These are phyloP conservation scores for Cornus florida DNA, from an alignment of 148 eudicot species.

Conservation along the genomic window DNA sequence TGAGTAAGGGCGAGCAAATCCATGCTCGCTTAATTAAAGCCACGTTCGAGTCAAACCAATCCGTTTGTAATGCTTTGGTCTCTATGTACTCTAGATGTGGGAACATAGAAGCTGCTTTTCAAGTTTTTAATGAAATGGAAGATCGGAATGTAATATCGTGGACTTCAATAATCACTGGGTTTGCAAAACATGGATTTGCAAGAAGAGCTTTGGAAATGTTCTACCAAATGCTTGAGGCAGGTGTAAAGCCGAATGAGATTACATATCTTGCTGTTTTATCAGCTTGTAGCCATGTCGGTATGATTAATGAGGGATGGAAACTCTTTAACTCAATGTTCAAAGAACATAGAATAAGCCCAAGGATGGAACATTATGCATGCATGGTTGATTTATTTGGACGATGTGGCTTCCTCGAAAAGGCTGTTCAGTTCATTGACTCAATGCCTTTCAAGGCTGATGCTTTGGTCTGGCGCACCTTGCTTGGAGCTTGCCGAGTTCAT, in stretches of 20 bases:
- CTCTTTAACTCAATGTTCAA: conserved; percentile 51
- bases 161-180: conserved; percentile 71
- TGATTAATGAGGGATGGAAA: conserved; percentile 56
- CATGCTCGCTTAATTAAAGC: conserved; percentile 55
- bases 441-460: conserved; percentile 59
- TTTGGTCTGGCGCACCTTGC: conserved; percentile 73
- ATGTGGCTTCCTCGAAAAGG: conserved; percentile 49
- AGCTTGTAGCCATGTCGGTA: conserved; percentile 74
- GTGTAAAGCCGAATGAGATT: conserved; percentile 62
- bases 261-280: conserved; percentile 67
- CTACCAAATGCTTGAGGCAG: conserved; percentile 50
- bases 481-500: conserved; percentile 59
- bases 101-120: conserved; percentile 53
- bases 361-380: conserved; percentile 80
- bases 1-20: conserved; percentile 63
- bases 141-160: conserved; percentile 57
- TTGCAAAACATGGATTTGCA: conserved; percentile 66
- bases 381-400: conserved; percentile 75
- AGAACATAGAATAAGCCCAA: conserved; percentile 50
- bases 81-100: conserved; percentile 79
- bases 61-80: conserved; percentile 52
- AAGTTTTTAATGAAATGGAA: conserved; percentile 42
- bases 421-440: conserved; percentile 47
- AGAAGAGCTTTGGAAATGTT: conserved; percentile 50
- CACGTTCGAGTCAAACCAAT: conserved; percentile 43